Evolutionary conservation across 306 rosid species (phyloP).

Genomic region (Trifolium dubium): DNA sequence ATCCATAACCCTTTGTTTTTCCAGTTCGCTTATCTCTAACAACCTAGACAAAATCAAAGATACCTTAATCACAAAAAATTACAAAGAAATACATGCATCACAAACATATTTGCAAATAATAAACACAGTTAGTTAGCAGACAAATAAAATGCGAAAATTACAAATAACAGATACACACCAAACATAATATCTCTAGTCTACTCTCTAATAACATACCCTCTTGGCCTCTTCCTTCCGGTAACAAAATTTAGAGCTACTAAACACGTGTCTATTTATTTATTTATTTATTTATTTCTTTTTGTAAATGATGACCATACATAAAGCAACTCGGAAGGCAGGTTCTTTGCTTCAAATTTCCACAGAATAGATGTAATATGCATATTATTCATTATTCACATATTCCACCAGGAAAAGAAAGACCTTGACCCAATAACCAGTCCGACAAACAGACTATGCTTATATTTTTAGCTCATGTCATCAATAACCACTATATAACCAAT

Average conservation of each 20-base stretch:
- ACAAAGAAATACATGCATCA: slow-evolving; percentile 18
- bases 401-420: background rate
- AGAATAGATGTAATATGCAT: slow-evolving; percentile 13
- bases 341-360: slow-evolving; percentile 32
- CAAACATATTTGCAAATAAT: slow-evolving; percentile 22
- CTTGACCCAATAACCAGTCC: slow-evolving; percentile 7
- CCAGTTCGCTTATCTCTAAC: slow-evolving; percentile 97
- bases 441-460: slow-evolving; percentile 1
- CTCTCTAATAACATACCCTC: background rate
- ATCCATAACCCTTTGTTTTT: slow-evolving; percentile 97
- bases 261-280: background rate
- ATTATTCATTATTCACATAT: slow-evolving; percentile 18
- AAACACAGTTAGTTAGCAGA: background rate
- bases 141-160: slow-evolving; percentile 29
- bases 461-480: background rate
- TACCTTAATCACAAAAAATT: background rate
- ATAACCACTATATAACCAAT: slow-evolving; percentile 6
- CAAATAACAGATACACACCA: too few relatives aligned
- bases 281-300: background rate
- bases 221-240: background rate
- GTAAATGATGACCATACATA: background rate
- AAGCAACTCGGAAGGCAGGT: background rate
- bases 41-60: slow-evolving; percentile 59
- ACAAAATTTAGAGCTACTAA: background rate
- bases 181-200: too few relatives aligned